Conservation (phyloP, 768 basidiomycete genomes). For the Ramaria rubella region DNA sequence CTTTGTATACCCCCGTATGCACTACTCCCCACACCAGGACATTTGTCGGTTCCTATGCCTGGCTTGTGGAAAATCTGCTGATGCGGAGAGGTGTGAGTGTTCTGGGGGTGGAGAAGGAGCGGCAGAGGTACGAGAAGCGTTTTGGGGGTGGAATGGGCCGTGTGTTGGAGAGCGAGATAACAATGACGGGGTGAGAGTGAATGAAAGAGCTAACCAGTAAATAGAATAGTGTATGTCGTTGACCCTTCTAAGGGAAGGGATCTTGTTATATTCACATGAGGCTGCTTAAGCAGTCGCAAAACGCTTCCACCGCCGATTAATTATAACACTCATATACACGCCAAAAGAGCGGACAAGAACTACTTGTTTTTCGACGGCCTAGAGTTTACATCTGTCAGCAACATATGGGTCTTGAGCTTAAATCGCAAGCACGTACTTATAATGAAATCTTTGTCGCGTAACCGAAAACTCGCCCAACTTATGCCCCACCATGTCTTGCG, state of each 20-base stretch:
- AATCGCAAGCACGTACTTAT: slow-evolving; percentile 54
- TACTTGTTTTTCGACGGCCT: slow-evolving; percentile 13
- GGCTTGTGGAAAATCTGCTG: slow-evolving; percentile 39
- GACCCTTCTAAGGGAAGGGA: too few relatives aligned
- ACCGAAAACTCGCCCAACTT: slow-evolving; percentile 93
- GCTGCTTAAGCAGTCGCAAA: too few relatives aligned
- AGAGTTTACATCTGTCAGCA: not conserved
- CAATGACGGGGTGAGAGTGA: too few relatives aligned
- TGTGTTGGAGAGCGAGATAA: too few relatives aligned
- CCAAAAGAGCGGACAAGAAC: not conserved
- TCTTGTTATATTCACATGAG: too few relatives aligned
- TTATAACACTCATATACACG: too few relatives aligned
- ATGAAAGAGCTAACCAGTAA: too few relatives aligned
- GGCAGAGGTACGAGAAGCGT: too few relatives aligned
- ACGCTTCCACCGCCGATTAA: too few relatives aligned
- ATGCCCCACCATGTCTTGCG: slow-evolving; percentile 98
- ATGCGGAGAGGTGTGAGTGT: slow-evolving; percentile 29
- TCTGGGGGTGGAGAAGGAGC: too few relatives aligned
- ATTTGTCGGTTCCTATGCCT: slow-evolving; percentile 47
- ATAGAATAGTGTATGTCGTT: too few relatives aligned
- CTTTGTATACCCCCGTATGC: slow-evolving; percentile 38
- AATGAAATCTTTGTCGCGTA: slow-evolving; percentile 82
- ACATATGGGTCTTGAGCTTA: not conserved
- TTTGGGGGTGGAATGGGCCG: too few relatives aligned
- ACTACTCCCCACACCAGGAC: slow-evolving; percentile 34